Conservation (phyloP, 176 grass and related monocot genomes). For the Otatea glauca region DNA sequence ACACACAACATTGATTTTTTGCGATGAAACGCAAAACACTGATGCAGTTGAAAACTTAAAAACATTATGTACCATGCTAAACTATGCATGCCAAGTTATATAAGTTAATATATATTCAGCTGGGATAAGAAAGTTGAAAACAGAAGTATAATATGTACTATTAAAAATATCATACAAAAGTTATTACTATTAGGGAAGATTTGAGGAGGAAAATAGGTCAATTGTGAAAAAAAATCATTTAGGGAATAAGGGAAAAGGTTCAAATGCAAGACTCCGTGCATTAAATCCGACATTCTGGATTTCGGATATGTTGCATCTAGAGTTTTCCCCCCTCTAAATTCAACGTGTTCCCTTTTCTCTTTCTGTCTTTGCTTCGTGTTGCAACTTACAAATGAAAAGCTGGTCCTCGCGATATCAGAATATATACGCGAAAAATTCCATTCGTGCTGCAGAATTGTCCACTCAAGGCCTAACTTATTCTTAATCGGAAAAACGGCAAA, state of each 20-base stretch:
- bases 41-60: not conserved
- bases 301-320: not conserved
- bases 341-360: not conserved
- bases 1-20: too few species aligned
- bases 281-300: not conserved
- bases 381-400: slow-evolving; percentile 1
- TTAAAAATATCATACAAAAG: not conserved
- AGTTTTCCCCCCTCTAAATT: not conserved
- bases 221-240: too few species aligned
- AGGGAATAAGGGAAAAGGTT: not conserved
- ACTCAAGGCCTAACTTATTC: not conserved
- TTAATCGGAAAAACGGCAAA: not conserved
- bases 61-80: not conserved
- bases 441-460: not conserved
- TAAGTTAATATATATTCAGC: too few species aligned
- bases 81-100: too few species aligned
- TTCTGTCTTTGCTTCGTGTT: not conserved
- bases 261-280: not conserved
- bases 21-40: not conserved
- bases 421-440: too few species aligned
- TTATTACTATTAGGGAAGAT: not conserved
- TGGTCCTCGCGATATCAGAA: not conserved
- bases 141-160: not conserved
- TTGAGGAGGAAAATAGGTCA: too few species aligned
- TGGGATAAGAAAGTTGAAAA: not conserved